Evolutionary conservation across 805 yeast species (phyloP).

Genomic region (Vanderwaltozyma yarrowii): DNA sequence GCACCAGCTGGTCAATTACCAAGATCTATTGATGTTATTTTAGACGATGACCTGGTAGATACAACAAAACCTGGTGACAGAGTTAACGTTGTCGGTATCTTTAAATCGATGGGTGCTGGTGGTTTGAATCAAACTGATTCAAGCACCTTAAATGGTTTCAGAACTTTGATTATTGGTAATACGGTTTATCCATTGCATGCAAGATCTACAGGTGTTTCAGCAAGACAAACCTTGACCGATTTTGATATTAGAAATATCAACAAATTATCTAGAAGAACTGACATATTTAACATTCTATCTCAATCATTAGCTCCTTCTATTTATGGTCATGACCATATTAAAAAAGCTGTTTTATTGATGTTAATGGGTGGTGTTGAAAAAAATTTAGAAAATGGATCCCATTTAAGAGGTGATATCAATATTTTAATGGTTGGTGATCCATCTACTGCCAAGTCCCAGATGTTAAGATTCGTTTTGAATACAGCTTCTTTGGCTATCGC

Average conservation of each 20-base stretch:
- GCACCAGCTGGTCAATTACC: constrained; percentile 99
- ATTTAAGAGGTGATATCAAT: constrained; percentile 95
- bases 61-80: constrained; percentile 92
- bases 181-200: constrained; percentile 85
- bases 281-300: constrained; percentile 69
- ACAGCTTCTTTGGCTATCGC: constrained; percentile 95
- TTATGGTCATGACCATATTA: constrained; percentile 85
- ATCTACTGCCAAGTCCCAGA: constrained; percentile 95
- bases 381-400: constrained; percentile 89
- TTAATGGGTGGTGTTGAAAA: constrained; percentile 90
- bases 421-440: constrained; percentile 98
- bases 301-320: constrained; percentile 92
- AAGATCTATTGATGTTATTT: constrained; percentile 79
- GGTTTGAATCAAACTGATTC: constrained; percentile 21
- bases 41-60: constrained; percentile 93
- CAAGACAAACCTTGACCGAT: constrained; percentile 60
- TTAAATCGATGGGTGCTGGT: constrained; percentile 78
- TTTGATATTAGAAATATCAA: constrained; percentile 80
- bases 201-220: constrained; percentile 74
- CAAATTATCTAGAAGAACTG: constrained; percentile 55
- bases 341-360: constrained; percentile 84
- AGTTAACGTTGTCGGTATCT: constrained; percentile 87
- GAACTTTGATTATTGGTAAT: constrained; percentile 77
- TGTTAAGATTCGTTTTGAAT: constrained; percentile 85
- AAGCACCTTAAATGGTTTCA: constrained; percentile 54